Evolutionary conservation across 768 basidiomycete species (phyloP), one percentile per base, ranked within the genome.

Genomic region (Podaxis rugospora): DNA sequence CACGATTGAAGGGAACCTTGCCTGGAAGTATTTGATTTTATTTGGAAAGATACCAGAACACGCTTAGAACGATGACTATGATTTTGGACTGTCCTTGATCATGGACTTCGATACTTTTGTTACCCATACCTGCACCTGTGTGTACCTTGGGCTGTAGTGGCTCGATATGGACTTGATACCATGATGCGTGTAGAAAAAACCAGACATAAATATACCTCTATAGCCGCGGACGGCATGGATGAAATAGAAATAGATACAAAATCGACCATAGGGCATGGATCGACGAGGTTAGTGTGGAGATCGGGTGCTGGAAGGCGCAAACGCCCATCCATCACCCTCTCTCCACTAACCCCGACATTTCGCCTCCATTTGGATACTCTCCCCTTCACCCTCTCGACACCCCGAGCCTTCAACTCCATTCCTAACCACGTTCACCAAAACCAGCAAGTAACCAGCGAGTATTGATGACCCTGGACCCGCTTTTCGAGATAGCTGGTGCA

Each of bases 1-100:
- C 71, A 13, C 78, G 81, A 62, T 67, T 91, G 71, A 71, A 65
- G 7, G 86, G 87, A 14, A 66, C 66, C 3, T 70, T 80, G 44
- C 72, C 72, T 53, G 57, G 47, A 37, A 50, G 23, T 50, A 9
- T 25, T 50, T 57, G 36, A 57, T 50, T 55, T 27, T 44, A 5
- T 44, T 44, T 7, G 6, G 42, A n/a, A 40, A 40, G 11, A 40
- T 16, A 40, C 39, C 14, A 13, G 39, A 13, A n/a, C 11, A 4
- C 5, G 0, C 16, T 40, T 4, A n/a, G 4, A 40, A 40, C 39
- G 39, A 14, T 6, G 39, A 16, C 39, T n/a, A 40, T 40, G 39
- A 14, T 40, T n/a, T 5, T 40, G 1, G 14, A 42, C 40, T 14
- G 14, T 42, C 6, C 40, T 0, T 42, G 40, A 13, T 42, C 13